These are phyloP conservation scores for Copromyces sp. DNA, from an alignment of 495 filamentous ascomycete species.

Conservation along the genomic window DNA sequence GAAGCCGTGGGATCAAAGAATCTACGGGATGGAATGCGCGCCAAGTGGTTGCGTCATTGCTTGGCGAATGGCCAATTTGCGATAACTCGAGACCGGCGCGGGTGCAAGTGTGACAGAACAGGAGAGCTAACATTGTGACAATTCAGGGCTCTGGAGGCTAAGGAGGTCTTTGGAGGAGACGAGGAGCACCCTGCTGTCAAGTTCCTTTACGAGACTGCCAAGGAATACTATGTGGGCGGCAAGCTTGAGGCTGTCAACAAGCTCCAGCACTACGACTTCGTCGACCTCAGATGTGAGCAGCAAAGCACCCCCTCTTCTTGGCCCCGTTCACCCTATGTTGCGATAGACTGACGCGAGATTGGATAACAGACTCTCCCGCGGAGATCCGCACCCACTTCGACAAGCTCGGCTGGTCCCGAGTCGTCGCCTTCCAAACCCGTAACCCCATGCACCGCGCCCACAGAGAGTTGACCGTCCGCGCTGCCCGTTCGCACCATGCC, in stretches of 20 bases:
- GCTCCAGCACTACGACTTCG: conserved; percentile 97
- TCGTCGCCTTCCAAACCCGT: conserved; percentile 97
- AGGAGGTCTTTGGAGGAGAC: conserved; percentile 92
- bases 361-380: conserved; percentile 69
- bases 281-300: conserved; percentile 72
- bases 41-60: conserved; percentile 24
- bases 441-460: conserved; percentile 99
- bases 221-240: conserved; percentile 89
- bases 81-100: not conserved
- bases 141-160: conserved; percentile 69
- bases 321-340: not conserved
- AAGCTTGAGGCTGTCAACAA: conserved; percentile 90
- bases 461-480: conserved; percentile 91
- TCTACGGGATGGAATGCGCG: not conserved
- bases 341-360: conserved; percentile 2
- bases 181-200: conserved; percentile 85
- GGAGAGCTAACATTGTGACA: not conserved
- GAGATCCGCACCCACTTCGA: conserved; percentile 95
- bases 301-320: not conserved
- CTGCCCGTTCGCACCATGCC: conserved; percentile 86
- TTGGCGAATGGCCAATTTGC: conserved; percentile 9
- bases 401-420: conserved; percentile 93
- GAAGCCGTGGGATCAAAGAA: not conserved
- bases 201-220: conserved; percentile 68
- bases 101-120: not conserved